Conservation (phyloP, 106 monocot genomes). For the Agapanthus africanus region DNA sequence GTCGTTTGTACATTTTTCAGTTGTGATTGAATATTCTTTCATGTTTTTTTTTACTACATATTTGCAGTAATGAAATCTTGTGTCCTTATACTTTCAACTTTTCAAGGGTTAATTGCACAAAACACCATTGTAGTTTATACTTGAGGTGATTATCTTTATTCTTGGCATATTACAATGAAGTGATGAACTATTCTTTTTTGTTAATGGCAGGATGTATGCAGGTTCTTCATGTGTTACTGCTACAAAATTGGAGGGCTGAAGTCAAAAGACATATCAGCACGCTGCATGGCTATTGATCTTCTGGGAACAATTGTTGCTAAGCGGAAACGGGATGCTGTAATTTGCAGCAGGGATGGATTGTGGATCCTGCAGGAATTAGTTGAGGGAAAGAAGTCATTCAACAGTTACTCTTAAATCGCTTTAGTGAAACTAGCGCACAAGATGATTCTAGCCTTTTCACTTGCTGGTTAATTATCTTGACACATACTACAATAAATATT, state of each 20-base stretch:
- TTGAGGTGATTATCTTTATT: conserved; percentile 55
- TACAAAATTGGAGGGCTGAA: conserved; percentile 92
- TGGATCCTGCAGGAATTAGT: conserved; percentile 69
- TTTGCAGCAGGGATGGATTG: conserved; percentile 43
- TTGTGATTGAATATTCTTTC: no score
- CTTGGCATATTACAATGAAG: neutral
- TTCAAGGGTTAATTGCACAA: no score
- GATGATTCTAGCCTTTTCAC: conserved; percentile 68
- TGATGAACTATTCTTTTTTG: neutral
- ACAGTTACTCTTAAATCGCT: conserved; percentile 79
- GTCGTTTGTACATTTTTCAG: no score
- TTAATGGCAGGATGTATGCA: conserved; percentile 26
- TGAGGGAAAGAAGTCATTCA: conserved; percentile 59
- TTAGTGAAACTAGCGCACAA: conserved; percentile 55
- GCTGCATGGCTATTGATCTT: conserved; percentile 84
- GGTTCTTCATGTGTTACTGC: conserved; percentile 87
- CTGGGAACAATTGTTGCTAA: conserved; percentile 81
- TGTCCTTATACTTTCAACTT: no score
- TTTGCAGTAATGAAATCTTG: no score
- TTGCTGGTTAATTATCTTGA: conserved; percentile 59
- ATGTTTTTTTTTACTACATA: no score
- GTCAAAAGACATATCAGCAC: conserved; percentile 80
- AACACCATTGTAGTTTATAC: no score
- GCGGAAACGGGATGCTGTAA: conserved; percentile 69
- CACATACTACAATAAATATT: neutral